These are phyloP conservation scores for Dendryphion nanum DNA, from an alignment of 2,329 filamentous ascomycete genomes.

Conservation along the genomic window DNA sequence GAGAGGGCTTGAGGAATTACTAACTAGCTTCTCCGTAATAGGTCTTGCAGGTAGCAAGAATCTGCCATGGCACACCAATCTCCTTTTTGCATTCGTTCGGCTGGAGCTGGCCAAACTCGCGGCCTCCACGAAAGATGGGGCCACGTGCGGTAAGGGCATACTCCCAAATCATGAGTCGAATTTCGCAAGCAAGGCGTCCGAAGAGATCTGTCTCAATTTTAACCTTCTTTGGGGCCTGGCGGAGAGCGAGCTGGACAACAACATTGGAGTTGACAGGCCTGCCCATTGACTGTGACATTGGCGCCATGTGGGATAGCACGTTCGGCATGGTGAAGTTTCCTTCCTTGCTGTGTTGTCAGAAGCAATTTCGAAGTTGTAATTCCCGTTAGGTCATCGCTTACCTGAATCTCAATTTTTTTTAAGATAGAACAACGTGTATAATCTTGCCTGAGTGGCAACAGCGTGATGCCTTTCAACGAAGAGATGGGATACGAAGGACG, in stretches of 20 bases:
- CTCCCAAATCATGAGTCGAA: slow-evolving; percentile 19
- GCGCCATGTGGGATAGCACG: not conserved
- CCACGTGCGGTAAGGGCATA: slow-evolving; percentile 12
- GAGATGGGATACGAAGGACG: too few species aligned
- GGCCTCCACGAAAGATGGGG: slow-evolving; percentile 10
- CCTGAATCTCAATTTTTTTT: too few species aligned
- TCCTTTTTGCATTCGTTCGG: slow-evolving; percentile 9
- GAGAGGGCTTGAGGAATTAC: too few species aligned
- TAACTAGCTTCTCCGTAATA: slow-evolving; percentile 19
- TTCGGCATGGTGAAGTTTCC: slow-evolving; percentile 4
- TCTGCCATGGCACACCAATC: slow-evolving; percentile 12
- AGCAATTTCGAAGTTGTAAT: too few species aligned
- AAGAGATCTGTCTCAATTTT: too few species aligned
- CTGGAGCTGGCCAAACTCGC: slow-evolving; percentile 11
- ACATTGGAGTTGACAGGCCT: not conserved
- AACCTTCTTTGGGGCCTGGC: not conserved
- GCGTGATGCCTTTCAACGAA: too few species aligned
- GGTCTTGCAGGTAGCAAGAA: slow-evolving; percentile 15
- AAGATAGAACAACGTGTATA: too few species aligned
- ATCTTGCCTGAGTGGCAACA: too few species aligned
- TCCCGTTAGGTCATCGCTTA: too few species aligned
- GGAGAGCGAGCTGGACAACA: slow-evolving; percentile 1
- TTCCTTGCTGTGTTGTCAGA: too few species aligned
- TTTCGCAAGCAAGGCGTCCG: slow-evolving; percentile 11
- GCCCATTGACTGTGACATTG: too few species aligned